Conservation (phyloP, 176 grass and related monocot species). For the Oryza meyeriana region DNA sequence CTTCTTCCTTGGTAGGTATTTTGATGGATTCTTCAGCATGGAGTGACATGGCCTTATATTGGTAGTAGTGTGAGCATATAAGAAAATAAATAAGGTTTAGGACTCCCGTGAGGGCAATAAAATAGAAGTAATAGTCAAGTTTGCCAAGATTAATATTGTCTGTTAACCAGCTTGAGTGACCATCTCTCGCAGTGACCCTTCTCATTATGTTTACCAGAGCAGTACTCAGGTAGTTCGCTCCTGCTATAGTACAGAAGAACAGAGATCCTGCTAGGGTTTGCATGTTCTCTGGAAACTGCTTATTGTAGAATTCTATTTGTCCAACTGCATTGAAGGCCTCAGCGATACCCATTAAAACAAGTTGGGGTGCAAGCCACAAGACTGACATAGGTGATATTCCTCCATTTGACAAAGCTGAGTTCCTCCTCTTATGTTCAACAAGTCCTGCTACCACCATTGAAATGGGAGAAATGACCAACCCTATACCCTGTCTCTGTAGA, state of each 20-base stretch:
- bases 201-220: conserved; percentile 38
- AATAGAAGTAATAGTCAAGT: conserved; percentile 67
- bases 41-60: conserved; percentile 58
- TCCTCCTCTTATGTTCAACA: conserved; percentile 56
- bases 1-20: conserved; percentile 6
- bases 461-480: conserved; percentile 42
- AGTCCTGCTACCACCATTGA: conserved; percentile 76
- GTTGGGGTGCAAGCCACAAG: conserved; percentile 71
- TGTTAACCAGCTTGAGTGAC: conserved; percentile 49
- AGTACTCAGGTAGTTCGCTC: conserved; percentile 67
- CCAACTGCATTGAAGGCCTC: conserved; percentile 67
- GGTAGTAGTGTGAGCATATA: conserved; percentile 60
- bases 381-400: conserved; percentile 56
- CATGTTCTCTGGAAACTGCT: conserved; percentile 84
- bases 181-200: conserved; percentile 47
- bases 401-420: conserved; percentile 62
- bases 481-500: conserved; percentile 81
- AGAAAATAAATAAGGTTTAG: conserved; percentile 64
- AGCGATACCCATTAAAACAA: conserved; percentile 65
- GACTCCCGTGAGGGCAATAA: conserved; percentile 50
- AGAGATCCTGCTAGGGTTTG: conserved; percentile 60
- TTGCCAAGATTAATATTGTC: conserved; percentile 60
- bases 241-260: conserved; percentile 48
- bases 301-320: conserved; percentile 86
- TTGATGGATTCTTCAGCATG: conserved; percentile 27